Conservation (phyloP, 352 stramenopile genomes). For the Blastocystis hominis region DNA sequence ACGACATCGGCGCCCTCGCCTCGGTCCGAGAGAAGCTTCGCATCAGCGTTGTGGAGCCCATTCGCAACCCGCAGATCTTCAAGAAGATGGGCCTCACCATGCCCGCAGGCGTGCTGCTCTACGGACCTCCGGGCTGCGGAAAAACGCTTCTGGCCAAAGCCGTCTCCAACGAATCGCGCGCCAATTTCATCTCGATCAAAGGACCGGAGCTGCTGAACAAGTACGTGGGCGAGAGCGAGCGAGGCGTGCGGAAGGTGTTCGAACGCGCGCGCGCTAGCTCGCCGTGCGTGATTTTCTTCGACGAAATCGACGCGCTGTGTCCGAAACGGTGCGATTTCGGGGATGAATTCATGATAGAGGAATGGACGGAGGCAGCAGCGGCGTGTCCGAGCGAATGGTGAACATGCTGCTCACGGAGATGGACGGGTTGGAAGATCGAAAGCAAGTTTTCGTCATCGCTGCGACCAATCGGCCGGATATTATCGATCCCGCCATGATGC, state of each 20-base stretch:
- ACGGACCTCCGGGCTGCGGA: slow-evolving; percentile 89
- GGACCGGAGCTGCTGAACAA: slow-evolving; percentile 96
- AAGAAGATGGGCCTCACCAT: slow-evolving; percentile 84
- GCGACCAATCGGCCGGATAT: slow-evolving; percentile 90
- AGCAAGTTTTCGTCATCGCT: slow-evolving; percentile 88
- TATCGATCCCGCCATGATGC: slow-evolving; percentile 96
- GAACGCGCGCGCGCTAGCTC: slow-evolving; percentile 86
- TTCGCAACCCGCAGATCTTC: slow-evolving; percentile 87
- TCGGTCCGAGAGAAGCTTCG: slow-evolving; percentile 85
- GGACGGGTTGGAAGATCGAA: slow-evolving; percentile 87
- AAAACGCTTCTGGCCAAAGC: slow-evolving; percentile 98
- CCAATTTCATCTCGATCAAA: slow-evolving; percentile 98
- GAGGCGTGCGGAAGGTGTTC: slow-evolving; percentile 85
- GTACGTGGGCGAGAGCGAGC: slow-evolving; percentile 94
- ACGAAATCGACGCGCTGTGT: slow-evolving; percentile 93
- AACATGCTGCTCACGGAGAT: slow-evolving; percentile 98
- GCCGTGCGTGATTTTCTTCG: slow-evolving; percentile 99
- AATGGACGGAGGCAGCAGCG: slow-evolving; percentile 62
- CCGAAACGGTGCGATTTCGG: slow-evolving; percentile 66
- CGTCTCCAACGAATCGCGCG: slow-evolving; percentile 89
- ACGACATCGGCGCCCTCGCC: slow-evolving; percentile 85
- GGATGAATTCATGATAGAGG: not conserved
- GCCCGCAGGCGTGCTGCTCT: slow-evolving; percentile 89
- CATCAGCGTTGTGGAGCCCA: slow-evolving; percentile 89
- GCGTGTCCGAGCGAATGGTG: slow-evolving; percentile 71